Evolutionary conservation across 768 basidiomycete genomes (phyloP), one percentile per base, ranked within the genome.

Genomic region (Collybiopsis luxurians): DNA sequence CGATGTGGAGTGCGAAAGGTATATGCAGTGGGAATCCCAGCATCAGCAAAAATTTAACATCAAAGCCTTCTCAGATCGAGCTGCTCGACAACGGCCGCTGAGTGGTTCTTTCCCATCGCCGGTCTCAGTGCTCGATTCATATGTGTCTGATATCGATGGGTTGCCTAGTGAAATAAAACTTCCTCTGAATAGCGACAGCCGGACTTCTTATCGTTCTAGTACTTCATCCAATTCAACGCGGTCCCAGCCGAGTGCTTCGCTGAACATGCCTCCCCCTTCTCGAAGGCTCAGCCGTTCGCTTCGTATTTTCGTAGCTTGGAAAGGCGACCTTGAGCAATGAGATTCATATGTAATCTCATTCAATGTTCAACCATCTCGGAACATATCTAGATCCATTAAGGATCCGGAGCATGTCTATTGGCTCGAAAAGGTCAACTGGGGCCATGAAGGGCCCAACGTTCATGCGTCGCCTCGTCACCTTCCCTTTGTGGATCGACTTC

Each of bases 301-400:
- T 57, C 76, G 79, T 38, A 76, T 81, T 7, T 82, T 81, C 63
- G 79, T 81, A 12, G 83, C 81, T 49, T 83, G 84, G 82, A 86
- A 86, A 69, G 64, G 46, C 74, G 45, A 70, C 59, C 59, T 43
- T 10, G 27, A 5, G 12, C 19, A 13, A 28, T 31, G 21, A 49
- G 31, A 19, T 12, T 19, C 19, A n/a, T 15, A 12, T 17, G 11
- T 7, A 4, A n/a, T 11, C 15, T 34, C 15, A 34, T 34, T 49
- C 15, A 47, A 13, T 30, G 46, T 2, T 31, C 21, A 34, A 12
- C 2, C 5, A 4, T 27, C 4, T 1, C 26, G 30, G 17, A 28
- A 28, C 21, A 27, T 36, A 49, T 36, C 17, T 36, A 49, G 28
- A 49, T 49, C 28, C 7, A 45, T 45, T 24, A 26, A 4, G 44